Percentiles rank a stretch among this genome's conserved stretches.
phyloP scores from a whole-genome alignment of 768 basidiomycete genomes.

The Gymnopilus dilepis region DNA sequence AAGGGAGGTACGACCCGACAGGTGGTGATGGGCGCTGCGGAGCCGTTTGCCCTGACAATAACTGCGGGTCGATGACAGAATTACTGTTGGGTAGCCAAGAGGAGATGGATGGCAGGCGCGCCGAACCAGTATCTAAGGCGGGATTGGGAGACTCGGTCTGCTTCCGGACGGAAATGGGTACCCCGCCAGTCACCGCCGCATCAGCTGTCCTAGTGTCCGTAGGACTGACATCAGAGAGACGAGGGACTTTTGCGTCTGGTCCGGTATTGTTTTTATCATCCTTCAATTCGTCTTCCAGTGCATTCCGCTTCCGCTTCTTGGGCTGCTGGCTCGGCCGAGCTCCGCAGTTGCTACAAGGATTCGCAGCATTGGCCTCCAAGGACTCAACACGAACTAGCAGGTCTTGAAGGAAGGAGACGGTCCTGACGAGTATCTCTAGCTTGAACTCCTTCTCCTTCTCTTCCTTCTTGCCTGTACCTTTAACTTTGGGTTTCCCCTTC shows the following conservation, averaged over 20 bases:
- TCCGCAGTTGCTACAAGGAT: conserved; percentile 32
- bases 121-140: conserved; percentile 11
- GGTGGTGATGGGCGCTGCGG: conserved; percentile 18
- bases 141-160: conserved; percentile 16
- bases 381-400: conserved; percentile 58
- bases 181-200: background rate
- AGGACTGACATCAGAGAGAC: background rate
- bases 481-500: conserved; percentile 34
- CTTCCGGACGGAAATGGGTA: conserved; percentile 9
- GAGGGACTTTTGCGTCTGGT: conserved; percentile 17
- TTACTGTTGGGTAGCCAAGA: conserved; percentile 62
- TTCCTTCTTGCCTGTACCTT: conserved; percentile 49
- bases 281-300: conserved; percentile 13
- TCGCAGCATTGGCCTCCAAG: conserved; percentile 36
- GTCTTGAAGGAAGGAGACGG: conserved; percentile 79
- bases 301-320: conserved; percentile 26
- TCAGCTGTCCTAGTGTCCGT: background rate
- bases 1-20: conserved; percentile 47
- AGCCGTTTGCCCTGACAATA: conserved; percentile 10
- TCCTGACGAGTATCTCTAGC: conserved; percentile 85
- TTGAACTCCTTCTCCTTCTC: conserved; percentile 89
- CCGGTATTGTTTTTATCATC: background rate
- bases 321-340: background rate
- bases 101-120: conserved; percentile 69
- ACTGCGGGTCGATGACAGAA: conserved; percentile 38